Percentiles rank a stretch among this genome's conserved stretches.
phyloP scores from a whole-genome alignment of 1,284 basidiomycete genomes.

The Cutaneotrichosporon spelunceum region DNA sequence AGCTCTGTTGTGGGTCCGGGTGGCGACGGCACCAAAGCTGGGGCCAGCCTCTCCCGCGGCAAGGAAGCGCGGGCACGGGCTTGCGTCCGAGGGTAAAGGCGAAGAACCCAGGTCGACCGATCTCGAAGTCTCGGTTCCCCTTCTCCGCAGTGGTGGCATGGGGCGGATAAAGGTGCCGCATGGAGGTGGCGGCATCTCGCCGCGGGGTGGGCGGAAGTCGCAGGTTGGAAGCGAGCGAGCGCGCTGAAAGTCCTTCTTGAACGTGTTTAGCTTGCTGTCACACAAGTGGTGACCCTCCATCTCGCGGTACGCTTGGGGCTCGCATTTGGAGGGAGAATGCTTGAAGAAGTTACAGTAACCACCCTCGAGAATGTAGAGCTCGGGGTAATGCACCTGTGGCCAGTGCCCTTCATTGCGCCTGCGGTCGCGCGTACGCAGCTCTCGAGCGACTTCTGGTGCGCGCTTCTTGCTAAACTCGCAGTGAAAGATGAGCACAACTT shows the following conservation, averaged over 20 bases:
- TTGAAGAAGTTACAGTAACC: conserved; percentile 88
- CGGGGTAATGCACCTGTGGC: conserved; percentile 91
- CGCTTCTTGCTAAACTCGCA: conserved; percentile 96
- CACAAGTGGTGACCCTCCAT: conserved; percentile 90
- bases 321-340: conserved; percentile 64
- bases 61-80: conserved; percentile 36
- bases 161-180: conserved; percentile 46
- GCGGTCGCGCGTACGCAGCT: conserved; percentile 85
- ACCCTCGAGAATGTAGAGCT: conserved; percentile 94
- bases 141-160: conserved; percentile 40
- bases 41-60: conserved; percentile 32
- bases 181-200: conserved; percentile 22
- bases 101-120: conserved; percentile 41
- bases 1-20: conserved; percentile 27
- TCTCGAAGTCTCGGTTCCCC: conserved; percentile 33
- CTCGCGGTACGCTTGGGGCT: conserved; percentile 75
- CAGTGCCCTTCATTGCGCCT: conserved; percentile 81
- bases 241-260: conserved; percentile 75
- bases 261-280: conserved; percentile 80
- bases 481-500: conserved; percentile 93
- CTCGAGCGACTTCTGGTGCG: conserved; percentile 92
- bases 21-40: conserved; percentile 47
- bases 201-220: conserved; percentile 51
- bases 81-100: conserved; percentile 26
- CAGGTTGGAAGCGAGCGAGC: conserved; percentile 83